These are phyloP conservation scores for Entomortierella parvispora DNA, from an alignment of 192 early-diverging fungal species.

Conservation along the genomic window DNA sequence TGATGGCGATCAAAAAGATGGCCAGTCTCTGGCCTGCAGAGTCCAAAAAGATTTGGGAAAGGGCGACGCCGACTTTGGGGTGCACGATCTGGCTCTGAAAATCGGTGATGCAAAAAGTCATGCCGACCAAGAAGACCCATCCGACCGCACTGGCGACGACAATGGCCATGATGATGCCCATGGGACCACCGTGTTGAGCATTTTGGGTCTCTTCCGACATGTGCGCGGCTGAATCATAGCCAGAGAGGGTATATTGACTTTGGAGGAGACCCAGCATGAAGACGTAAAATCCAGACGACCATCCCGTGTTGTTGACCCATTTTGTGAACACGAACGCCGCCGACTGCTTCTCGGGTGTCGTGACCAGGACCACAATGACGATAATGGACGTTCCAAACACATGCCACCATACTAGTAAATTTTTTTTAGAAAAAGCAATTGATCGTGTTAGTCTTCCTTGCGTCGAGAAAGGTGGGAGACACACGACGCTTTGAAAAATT, in stretches of 20 bases:
- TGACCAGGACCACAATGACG: constrained; percentile 53
- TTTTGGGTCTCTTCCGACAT: constrained; percentile 63
- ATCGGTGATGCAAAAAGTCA: constrained; percentile 49
- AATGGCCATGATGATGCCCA: constrained; percentile 52
- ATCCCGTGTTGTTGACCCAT: constrained; percentile 61
- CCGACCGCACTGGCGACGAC: constrained; percentile 52
- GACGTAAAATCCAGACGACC: constrained; percentile 48
- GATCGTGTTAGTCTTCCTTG: too few species aligned
- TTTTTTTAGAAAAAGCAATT: too few species aligned
- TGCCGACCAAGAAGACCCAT: constrained; percentile 53
- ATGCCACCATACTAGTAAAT: constrained; percentile 35
- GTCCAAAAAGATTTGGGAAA: constrained; percentile 56
- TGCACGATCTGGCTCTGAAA: constrained; percentile 48
- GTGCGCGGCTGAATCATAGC: constrained; percentile 48
- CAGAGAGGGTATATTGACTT: constrained; percentile 63
- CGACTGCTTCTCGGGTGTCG: constrained; percentile 47
- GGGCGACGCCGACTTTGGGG: constrained; percentile 44
- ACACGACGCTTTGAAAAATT: too few species aligned
- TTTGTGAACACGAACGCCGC: constrained; percentile 54
- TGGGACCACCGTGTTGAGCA: constrained; percentile 54
- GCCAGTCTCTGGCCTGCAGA: constrained; percentile 50
- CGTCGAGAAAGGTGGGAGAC: background rate
- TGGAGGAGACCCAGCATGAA: constrained; percentile 56
- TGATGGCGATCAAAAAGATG: constrained; percentile 55
- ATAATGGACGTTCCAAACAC: constrained; percentile 53